phyloP scores from a whole-genome alignment of 208 protist genomes.

The Leishmania amazonensis region DNA sequence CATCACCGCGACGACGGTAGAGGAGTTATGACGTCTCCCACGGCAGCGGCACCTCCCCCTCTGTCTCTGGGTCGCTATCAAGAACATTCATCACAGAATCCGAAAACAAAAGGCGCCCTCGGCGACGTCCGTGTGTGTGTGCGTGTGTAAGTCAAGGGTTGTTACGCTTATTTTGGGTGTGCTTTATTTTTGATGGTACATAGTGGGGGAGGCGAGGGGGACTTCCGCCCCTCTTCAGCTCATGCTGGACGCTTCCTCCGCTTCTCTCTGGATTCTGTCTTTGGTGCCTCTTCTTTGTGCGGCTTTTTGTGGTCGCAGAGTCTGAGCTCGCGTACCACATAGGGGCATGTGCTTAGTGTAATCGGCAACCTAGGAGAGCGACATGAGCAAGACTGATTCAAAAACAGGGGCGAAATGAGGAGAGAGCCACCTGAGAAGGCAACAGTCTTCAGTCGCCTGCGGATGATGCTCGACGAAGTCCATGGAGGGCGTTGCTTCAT shows the following conservation, averaged over 20 bases:
- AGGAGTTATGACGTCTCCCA: background rate
- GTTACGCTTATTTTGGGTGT: background rate
- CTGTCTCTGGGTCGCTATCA: background rate
- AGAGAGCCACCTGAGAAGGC: background rate
- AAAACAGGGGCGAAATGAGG: no score
- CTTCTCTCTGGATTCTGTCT: background rate
- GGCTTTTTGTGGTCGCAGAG: background rate
- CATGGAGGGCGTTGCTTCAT: background rate
- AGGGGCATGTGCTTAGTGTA: background rate
- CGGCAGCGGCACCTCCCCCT: background rate
- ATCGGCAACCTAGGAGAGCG: background rate
- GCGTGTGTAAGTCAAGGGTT: background rate
- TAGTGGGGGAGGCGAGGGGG: background rate
- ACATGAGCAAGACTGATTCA: background rate
- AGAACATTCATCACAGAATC: conserved; percentile 8
- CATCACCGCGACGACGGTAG: background rate
- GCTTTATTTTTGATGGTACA: background rate
- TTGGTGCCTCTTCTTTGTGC: background rate
- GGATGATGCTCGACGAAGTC: background rate
- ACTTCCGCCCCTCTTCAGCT: background rate
- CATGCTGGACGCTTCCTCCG: background rate
- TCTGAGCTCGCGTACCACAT: background rate
- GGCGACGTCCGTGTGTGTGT: background rate
- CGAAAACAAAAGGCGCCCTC: background rate
- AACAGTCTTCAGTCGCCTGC: background rate